phyloP scores from a whole-genome alignment of 768 basidiomycete species.

The Holtermannia corniformis region DNA sequence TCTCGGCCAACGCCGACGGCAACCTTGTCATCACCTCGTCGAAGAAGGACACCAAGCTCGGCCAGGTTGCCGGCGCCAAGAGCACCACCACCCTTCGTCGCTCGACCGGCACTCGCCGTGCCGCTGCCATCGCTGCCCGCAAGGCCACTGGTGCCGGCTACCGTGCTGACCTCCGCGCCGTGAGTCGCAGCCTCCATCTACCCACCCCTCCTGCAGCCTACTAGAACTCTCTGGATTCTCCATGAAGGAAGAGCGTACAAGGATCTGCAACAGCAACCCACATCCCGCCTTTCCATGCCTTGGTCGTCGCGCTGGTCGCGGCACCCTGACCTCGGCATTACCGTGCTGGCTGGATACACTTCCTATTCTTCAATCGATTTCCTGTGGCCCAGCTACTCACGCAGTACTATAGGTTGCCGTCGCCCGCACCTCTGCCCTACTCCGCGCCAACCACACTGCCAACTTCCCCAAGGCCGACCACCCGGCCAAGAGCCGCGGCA shows the following conservation, averaged over 20 bases:
- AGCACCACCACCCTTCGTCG: constrained; percentile 27
- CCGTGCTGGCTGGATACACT: constrained; percentile 22
- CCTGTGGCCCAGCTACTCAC: constrained; percentile 3
- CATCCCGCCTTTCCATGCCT: constrained; percentile 4
- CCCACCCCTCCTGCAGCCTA: constrained; percentile 16
- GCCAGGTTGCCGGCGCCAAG: constrained; percentile 34
- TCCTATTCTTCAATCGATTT: background rate
- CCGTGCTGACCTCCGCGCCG: constrained; percentile 40
- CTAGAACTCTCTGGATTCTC: constrained; percentile 34
- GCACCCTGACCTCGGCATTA: background rate
- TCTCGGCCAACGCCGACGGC: constrained; percentile 28
- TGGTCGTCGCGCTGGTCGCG: constrained; percentile 2
- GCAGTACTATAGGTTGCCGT: constrained; percentile 27
- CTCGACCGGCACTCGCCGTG: constrained; percentile 32
- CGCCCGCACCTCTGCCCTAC: constrained; percentile 34
- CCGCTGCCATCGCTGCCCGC: constrained; percentile 40
- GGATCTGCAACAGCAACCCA: constrained; percentile 21
- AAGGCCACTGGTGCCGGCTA: constrained; percentile 40
- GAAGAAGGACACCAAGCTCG: constrained; percentile 35
- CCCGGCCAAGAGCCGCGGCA: constrained; percentile 22
- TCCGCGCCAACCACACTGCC: constrained; percentile 19
- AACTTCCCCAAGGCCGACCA: constrained; percentile 28
- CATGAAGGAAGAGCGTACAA: constrained; percentile 34
- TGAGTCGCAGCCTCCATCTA: constrained; percentile 15
- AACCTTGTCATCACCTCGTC: constrained; percentile 33